Evolutionary conservation across 805 yeast genomes (phyloP), one percentile per base, ranked within the genome.

Genomic region (Suhomyces sp.): DNA sequence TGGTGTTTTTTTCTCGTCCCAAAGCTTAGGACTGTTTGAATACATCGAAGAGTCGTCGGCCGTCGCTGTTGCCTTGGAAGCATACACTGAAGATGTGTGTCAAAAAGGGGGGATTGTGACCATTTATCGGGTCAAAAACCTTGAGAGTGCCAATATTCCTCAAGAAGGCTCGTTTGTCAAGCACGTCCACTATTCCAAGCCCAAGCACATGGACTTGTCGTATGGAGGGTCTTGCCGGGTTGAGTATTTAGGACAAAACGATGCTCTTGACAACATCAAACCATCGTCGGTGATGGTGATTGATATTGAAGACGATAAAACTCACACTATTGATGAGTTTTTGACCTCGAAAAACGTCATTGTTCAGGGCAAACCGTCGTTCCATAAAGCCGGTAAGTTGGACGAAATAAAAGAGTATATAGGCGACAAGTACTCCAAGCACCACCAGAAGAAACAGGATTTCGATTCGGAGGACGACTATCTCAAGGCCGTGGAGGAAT

Each of bases 351-450:
- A 39, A 44, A 24, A 29, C 29, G 49, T 61, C 35, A 55, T 69
- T 27, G 64, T 70, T 29, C 74, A 69, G 55, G 68, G 69, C 6
- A 63, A 60, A 52, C 75, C 75, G 9, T 53, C 60, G 19, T 66
- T 68, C 57, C 61, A 58, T 19, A 59, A 59, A 35, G 64, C 57
- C 12, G 51, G 64, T 40, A 60, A 51, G 31, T 53, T 62, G 19
- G 62, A 60, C 24, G 55, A 54, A 46, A 40, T 66, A 51, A 62
- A 63, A 53, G 60, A 63, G 43, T 60, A 55, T 48, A 51, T 66
- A 39, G 64, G 63, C 31, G 69, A 62, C 44, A 48, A 52, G 20
- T 50, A 54, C 46, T 57, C 62, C 33, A 60, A 53, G 51, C 43
- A 52, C 27, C 45, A 51, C 20, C 17, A 25, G 22, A 67, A 67